These are phyloP conservation scores for Nakazawaea anatomiae DNA, from an alignment of 805 yeast species.

Conservation along the genomic window DNA sequence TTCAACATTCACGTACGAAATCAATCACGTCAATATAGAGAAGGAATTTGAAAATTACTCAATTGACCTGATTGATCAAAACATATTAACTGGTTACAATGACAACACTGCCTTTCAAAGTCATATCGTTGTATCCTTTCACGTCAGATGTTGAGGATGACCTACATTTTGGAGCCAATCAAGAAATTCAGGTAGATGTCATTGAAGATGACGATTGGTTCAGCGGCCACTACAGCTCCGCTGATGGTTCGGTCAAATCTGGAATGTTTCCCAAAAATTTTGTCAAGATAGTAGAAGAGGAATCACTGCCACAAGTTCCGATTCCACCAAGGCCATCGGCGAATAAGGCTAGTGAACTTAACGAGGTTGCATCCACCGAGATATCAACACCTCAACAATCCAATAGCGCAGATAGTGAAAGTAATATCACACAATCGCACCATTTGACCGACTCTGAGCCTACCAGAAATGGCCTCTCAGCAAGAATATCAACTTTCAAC, in stretches of 20 bases:
- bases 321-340: neutral
- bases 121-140: conserved; percentile 64
- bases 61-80: neutral
- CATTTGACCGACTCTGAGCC: neutral
- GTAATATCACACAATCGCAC: neutral
- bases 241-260: conserved; percentile 35
- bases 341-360: neutral
- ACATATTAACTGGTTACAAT: neutral
- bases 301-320: neutral
- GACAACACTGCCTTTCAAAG: conserved; percentile 51
- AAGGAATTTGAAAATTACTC: neutral
- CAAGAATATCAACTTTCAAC: conserved; percentile 44
- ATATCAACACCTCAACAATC: no score
- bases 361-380: neutral
- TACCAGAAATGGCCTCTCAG: conserved; percentile 26
- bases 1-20: no score
- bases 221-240: conserved; percentile 52
- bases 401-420: neutral
- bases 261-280: conserved; percentile 90
- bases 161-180: conserved; percentile 62
- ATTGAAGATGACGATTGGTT: conserved; percentile 94
- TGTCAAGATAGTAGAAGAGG: conserved; percentile 38
- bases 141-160: conserved; percentile 75
- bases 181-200: conserved; percentile 65
- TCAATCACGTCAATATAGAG: neutral